These are phyloP conservation scores for Magnaporthales sp. DNA, from an alignment of 2,329 filamentous ascomycete species.

Conservation along the genomic window DNA sequence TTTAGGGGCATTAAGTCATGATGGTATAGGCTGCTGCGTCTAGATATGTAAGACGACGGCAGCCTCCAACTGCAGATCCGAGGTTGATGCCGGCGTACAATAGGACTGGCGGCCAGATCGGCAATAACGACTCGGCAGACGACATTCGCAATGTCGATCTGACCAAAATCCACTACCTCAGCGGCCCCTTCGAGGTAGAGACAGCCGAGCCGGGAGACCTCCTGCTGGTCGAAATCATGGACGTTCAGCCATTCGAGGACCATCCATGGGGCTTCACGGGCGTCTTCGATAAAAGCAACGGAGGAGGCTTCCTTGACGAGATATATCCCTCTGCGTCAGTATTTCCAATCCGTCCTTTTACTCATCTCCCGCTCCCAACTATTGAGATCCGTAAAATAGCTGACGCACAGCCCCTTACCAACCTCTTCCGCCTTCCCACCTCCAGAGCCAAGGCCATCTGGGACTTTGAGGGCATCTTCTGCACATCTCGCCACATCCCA, in stretches of 20 bases:
- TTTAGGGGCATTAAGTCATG: background rate
- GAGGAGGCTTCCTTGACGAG: constrained; percentile 83
- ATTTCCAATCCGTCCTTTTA: background rate
- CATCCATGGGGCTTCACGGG: constrained; percentile 88
- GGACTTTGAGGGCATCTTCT: constrained; percentile 55
- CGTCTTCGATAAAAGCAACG: constrained; percentile 70
- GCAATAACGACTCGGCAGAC: constrained; percentile 83
- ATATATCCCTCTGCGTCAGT: constrained; percentile 72
- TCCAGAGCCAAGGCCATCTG: constrained; percentile 45
- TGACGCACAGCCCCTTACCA: too few species aligned
- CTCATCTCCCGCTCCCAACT: too few species aligned
- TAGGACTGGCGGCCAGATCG: constrained; percentile 70
- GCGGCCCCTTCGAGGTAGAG: constrained; percentile 81
- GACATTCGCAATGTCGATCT: constrained; percentile 80
- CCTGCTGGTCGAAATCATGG: constrained; percentile 81
- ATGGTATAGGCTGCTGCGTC: background rate
- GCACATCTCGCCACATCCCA: constrained; percentile 77
- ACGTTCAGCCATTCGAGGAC: constrained; percentile 81
- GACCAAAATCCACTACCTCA: constrained; percentile 78
- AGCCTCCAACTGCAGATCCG: background rate
- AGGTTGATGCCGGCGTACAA: constrained; percentile 4
- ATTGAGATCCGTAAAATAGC: too few species aligned
- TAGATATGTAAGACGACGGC: background rate
- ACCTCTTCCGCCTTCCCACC: background rate
- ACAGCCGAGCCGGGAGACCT: constrained; percentile 79